A percentile compares a stretch with the other conserved stretches of the same genome.
phyloP scores from a whole-genome alignment of 441 rosid species.

The Pelargonium fulgidum region DNA sequence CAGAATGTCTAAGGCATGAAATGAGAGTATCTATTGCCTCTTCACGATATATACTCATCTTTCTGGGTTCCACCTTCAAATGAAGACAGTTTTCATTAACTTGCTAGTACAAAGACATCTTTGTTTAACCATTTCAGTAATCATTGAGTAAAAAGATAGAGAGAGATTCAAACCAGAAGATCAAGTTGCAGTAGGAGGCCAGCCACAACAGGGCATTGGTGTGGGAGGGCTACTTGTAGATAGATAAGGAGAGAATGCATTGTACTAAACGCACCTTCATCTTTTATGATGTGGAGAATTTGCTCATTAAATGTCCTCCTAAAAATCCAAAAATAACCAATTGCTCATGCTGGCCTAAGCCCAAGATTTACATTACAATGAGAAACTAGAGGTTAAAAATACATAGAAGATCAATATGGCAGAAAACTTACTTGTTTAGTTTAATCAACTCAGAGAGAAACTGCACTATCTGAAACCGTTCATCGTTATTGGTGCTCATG shows the following conservation, averaged over 20 bases:
- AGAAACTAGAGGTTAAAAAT: background rate
- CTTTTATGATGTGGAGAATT: constrained; percentile 51
- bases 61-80: constrained; percentile 58
- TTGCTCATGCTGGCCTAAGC: background rate
- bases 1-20: constrained; percentile 49
- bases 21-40: constrained; percentile 63
- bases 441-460: constrained; percentile 56
- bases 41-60: constrained; percentile 71
- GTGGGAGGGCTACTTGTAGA: constrained; percentile 46
- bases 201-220: constrained; percentile 57
- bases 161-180: constrained; percentile 44
- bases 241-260: constrained; percentile 56
- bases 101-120: background rate
- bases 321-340: constrained; percentile 12
- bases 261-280: constrained; percentile 55
- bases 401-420: background rate
- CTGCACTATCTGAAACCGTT: constrained; percentile 42
- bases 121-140: background rate
- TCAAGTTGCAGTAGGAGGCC: constrained; percentile 70
- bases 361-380: background rate
- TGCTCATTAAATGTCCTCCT: constrained; percentile 55
- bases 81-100: constrained; percentile 12
- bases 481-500: constrained; percentile 32
- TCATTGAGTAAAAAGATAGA: constrained; percentile 6
- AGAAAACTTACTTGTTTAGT: constrained; percentile 42